Evolutionary conservation across 257 asterid genomes (phyloP).

Genomic region (Datura wrightii): DNA sequence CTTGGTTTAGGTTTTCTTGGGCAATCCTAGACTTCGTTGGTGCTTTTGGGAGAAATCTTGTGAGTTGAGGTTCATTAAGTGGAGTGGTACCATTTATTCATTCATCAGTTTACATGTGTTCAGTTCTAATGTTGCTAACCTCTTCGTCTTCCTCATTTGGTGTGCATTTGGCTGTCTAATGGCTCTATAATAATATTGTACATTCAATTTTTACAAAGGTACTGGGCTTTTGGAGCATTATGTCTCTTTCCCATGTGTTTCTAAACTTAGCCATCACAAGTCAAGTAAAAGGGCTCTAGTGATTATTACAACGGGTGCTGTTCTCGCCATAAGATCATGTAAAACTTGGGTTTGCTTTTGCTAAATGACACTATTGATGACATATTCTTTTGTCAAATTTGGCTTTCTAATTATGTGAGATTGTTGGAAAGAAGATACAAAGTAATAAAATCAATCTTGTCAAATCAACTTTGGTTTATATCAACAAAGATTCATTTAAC

Average conservation of each 20-base stretch:
- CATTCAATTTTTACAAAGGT: neutral
- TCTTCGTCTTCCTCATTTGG: neutral
- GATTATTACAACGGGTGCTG: neutral
- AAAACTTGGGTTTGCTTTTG: neutral
- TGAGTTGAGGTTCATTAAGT: conserved; percentile 19
- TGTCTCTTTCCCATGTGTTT: neutral
- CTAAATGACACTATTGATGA: neutral
- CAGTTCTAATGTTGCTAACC: conserved; percentile 16
- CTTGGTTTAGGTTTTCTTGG: neutral
- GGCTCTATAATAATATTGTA: neutral
- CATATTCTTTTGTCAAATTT: neutral
- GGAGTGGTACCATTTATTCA: neutral
- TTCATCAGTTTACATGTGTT: neutral
- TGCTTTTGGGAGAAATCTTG: conserved; percentile 20
- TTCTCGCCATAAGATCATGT: neutral
- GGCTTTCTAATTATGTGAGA: neutral
- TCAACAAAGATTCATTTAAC: neutral
- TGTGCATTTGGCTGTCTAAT: conserved; percentile 17
- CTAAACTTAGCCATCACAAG: neutral
- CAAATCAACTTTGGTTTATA: neutral
- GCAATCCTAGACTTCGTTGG: neutral
- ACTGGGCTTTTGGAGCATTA: neutral
- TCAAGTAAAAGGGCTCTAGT: conserved; percentile 11
- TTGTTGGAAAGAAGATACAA: neutral
- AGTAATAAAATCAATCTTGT: neutral